phyloP scores from a whole-genome alignment of 1,284 basidiomycete genomes.

The Retiboletus fuscus region DNA sequence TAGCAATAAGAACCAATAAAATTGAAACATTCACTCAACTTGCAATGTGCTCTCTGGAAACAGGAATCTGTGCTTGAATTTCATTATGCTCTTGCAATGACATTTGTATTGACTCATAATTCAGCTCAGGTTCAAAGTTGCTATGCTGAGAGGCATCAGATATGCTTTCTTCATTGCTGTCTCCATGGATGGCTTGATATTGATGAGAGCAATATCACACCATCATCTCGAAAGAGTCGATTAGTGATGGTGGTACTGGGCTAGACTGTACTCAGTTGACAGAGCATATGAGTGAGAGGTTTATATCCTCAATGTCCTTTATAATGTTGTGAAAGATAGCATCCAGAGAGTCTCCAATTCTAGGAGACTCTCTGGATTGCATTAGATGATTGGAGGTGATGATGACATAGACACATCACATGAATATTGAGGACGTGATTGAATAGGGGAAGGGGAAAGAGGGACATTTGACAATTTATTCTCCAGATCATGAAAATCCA shows the following conservation, averaged over 20 bases:
- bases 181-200: not conserved
- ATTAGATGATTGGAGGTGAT: not conserved
- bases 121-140: not conserved
- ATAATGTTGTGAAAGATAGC: too few species aligned
- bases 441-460: too few species aligned
- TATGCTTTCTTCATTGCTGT: not conserved
- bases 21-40: not conserved
- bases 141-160: not conserved
- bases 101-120: not conserved
- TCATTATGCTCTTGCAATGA: not conserved
- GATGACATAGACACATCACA: not conserved
- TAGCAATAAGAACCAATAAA: not conserved
- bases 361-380: too few species aligned
- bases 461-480: too few species aligned
- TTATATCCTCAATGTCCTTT: not conserved
- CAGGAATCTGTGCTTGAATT: not conserved
- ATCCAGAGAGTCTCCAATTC: too few species aligned
- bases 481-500: too few species aligned
- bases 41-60: slow-evolving; percentile 5
- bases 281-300: not conserved
- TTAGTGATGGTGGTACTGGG: not conserved
- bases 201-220: not conserved
- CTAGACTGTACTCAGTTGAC: not conserved
- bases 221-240: not conserved
- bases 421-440: not conserved